A percentile compares a stretch with the other conserved stretches of the same genome.
phyloP scores from a whole-genome alignment of 2,329 filamentous ascomycete species.

The Arthroderma uncinatum region DNA sequence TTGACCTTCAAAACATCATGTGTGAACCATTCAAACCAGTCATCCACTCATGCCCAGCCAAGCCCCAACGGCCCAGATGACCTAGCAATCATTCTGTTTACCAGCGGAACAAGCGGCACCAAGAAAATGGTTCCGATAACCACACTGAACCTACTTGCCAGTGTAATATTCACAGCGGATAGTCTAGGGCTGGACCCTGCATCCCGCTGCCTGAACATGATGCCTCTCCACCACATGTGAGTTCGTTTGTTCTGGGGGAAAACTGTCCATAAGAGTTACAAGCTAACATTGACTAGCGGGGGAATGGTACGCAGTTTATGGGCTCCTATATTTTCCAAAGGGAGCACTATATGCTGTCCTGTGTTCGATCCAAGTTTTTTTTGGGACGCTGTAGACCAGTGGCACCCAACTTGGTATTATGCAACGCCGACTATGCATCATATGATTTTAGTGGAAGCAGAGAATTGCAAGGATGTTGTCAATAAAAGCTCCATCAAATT shows the following conservation, averaged over 20 bases:
- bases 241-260: neutral
- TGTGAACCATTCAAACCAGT: neutral
- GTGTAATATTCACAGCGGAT: slow-evolving; percentile 1
- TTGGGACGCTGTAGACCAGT: slow-evolving; percentile 1
- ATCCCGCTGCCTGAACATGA: slow-evolving; percentile 2
- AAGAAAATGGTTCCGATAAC: slow-evolving; percentile 5
- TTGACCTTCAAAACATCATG: slow-evolving; percentile 1
- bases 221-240: slow-evolving; percentile 4
- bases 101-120: slow-evolving; percentile 3
- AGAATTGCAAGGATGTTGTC: neutral
- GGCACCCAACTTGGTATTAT: slow-evolving; percentile 4
- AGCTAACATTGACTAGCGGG: neutral
- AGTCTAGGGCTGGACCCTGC: neutral
- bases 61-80: slow-evolving; percentile 2
- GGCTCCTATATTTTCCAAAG: neutral
- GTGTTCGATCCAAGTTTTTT: slow-evolving; percentile 1
- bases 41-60: too few species aligned
- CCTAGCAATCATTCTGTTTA: slow-evolving; percentile 4
- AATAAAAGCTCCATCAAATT: neutral
- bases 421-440: slow-evolving; percentile 6
- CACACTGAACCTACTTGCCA: neutral
- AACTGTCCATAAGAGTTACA: neutral
- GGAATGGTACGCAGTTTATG: slow-evolving; percentile 2
- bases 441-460: slow-evolving; percentile 1
- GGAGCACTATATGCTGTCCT: slow-evolving; percentile 1